Evolutionary conservation across 345 rosid genomes (phyloP).

Genomic region (Trapa bicornis): DNA sequence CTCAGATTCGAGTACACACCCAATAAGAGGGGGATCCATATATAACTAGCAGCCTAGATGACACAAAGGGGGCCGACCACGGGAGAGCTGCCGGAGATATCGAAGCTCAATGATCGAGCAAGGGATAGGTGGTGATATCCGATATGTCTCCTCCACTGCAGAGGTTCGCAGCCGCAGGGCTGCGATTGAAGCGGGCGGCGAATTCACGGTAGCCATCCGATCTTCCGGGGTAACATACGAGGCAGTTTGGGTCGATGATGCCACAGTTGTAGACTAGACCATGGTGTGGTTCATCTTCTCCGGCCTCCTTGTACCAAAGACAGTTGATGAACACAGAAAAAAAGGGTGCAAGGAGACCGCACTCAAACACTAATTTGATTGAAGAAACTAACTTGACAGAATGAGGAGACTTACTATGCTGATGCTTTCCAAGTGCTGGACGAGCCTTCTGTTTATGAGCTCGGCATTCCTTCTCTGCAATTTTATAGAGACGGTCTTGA

Average conservation of each 20-base stretch:
- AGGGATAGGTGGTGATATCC: slow-evolving; percentile 23
- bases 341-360: neutral
- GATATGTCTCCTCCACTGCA: slow-evolving; percentile 13
- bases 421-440: slow-evolving; percentile 34
- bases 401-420: neutral
- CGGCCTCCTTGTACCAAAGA: slow-evolving; percentile 18
- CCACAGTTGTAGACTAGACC: slow-evolving; percentile 53
- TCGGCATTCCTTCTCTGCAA: slow-evolving; percentile 40
- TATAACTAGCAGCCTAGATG: too few species aligned
- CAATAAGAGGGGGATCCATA: too few species aligned
- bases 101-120: slow-evolving; percentile 13
- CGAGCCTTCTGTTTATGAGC: slow-evolving; percentile 31
- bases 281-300: slow-evolving; percentile 52
- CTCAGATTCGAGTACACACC: too few species aligned
- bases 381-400: neutral
- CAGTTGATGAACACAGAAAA: neutral
- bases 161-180: slow-evolving; percentile 15
- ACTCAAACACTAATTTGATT: neutral
- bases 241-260: slow-evolving; percentile 24
- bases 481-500: too few species aligned
- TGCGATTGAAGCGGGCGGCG: slow-evolving; percentile 24
- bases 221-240: slow-evolving; percentile 20
- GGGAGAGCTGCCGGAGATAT: neutral
- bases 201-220: slow-evolving; percentile 18
- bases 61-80: too few species aligned